A percentile compares a stretch with the other conserved stretches of the same genome.
These are phyloP conservation scores for Alternaria viburni DNA, from an alignment of 2,329 filamentous ascomycete species.

Conservation along the genomic window DNA sequence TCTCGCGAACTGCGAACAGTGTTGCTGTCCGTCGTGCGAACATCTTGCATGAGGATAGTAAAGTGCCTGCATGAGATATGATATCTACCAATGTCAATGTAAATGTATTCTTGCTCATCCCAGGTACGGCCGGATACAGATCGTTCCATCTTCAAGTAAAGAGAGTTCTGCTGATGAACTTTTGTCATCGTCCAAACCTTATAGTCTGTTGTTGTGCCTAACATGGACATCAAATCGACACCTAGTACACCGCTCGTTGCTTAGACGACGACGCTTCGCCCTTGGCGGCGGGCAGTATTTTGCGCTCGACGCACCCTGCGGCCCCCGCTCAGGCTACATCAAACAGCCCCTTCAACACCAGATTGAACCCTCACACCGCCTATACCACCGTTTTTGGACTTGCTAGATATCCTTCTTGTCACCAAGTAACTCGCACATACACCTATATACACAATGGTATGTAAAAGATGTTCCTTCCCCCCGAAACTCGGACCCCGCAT, in stretches of 20 bases:
- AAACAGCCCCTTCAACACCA: constrained; percentile 28
- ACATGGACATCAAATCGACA: not conserved
- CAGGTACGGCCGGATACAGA: not conserved
- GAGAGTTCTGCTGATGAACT: not conserved
- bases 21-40: not conserved
- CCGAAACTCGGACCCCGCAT: not conserved
- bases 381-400: constrained; percentile 8
- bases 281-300: constrained; percentile 25
- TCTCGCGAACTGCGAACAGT: not conserved
- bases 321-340: constrained; percentile 26
- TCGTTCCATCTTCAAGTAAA: not conserved
- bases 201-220: not conserved
- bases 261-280: constrained; percentile 10
- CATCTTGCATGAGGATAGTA: not conserved
- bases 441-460: constrained; percentile 25
- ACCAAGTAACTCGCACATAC: not conserved
- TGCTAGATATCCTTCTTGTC: constrained; percentile 12
- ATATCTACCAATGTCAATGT: not conserved
- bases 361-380: constrained; percentile 15
- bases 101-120: not conserved
- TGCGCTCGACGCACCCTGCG: constrained; percentile 36
- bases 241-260: constrained; percentile 14
- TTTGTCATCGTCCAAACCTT: not conserved
- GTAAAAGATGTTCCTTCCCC: constrained; percentile 4
- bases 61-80: not conserved